Base-by-base conservation (phyloP, 108 stramenopile species). In the Cyclotella baltica region DNA sequence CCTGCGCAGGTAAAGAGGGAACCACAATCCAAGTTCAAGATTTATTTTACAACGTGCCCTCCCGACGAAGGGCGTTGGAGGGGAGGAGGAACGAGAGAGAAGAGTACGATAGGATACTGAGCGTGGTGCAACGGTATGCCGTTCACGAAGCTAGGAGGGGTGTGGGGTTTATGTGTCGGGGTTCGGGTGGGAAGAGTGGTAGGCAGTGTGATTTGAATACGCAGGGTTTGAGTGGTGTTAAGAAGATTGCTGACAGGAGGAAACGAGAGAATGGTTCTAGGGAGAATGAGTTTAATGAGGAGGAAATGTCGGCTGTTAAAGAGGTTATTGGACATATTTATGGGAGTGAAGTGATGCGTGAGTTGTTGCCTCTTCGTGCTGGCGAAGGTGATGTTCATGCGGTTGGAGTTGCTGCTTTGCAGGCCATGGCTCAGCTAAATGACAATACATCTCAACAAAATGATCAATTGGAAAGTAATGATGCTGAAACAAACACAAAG, bases 11-110 rank as follows among this genome's bases (percentile, higher is more conserved):
- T 23, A 87, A 66, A 16, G 75, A 80, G 29, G 99, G 99, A 35
- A 99, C 98, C 1, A 93, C 87, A 4, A 90, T 99, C 11, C 81
- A 82, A n/a, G 95, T 97, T 19, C 89, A 97, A 48, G 98, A 99
- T 74, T 83, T 99, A 38, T 99, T 99, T 84, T 92, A 97, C 87
- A 99, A 99, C 75, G 80, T 99, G 31, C 97, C 94, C 20, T 93
- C 96, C 51, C 84, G 99, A 27, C 70, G 83, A 28, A 66, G 86
- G 30, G 90, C 96, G 34, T 85, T 96, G 72, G 76, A 76, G 51
- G 87, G 64, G 28, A 57, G 72, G 25, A 78, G 67, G 33, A 88
- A 82, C 53, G 87, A 86, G 59, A 53, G 72, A n/a, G 98, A 99
- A 33, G 98, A 98, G 73, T 98, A 99, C 78, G 56, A 70, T 11